Evolutionary conservation across 176 grass and related monocot genomes (phyloP), one percentile per base, ranked within the genome.

Genomic region (Paspalum notatum): DNA sequence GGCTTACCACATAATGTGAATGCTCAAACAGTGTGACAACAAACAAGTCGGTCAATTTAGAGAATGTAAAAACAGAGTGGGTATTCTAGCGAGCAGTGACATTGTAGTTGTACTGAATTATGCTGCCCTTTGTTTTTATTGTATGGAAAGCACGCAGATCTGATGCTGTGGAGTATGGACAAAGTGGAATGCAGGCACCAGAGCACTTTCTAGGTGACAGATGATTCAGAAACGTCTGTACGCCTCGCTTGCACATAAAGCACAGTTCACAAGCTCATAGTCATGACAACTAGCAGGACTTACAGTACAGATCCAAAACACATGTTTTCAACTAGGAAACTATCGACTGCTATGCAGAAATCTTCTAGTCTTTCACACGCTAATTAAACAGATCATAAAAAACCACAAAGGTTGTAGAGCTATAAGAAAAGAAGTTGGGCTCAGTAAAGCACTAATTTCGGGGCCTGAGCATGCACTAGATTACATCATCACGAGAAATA

Each of bases 21-120:
- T 58, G 47, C 71, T 77, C 55, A 26, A 85, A 65, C 66, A 77
- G 27, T 41, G 56, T 32, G n/a, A 43, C 37, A 80, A 58, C 54
- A 77, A 82, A 48, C 57, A 77, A 60, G 46, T 43, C 13, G 8
- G 57, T 77, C 52, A 71, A 89, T 27, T 47, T 78, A 89, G 83
- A 46, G 7, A 77, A 77, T 43, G 64, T 77, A 85, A 76, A 85
- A 72, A 9, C 20, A 84, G 12, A 12, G 21, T 17, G 13, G 10
- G 13, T 71, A 37, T 47, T 76, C 9, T 85, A 71, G 76, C 38
- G 39, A 65, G 10, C 48, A 42, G 77, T 68, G 48, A 79, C 9
- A 68, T 41, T 69, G 47, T 64, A 78, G 50, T 9, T 71, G 56
- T 70, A 68, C 1, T 26, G 22, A 68, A 45, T 15, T 24, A n/a